Conservation (phyloP, 2,329 filamentous ascomycete species). For the Cercospora sp. region DNA sequence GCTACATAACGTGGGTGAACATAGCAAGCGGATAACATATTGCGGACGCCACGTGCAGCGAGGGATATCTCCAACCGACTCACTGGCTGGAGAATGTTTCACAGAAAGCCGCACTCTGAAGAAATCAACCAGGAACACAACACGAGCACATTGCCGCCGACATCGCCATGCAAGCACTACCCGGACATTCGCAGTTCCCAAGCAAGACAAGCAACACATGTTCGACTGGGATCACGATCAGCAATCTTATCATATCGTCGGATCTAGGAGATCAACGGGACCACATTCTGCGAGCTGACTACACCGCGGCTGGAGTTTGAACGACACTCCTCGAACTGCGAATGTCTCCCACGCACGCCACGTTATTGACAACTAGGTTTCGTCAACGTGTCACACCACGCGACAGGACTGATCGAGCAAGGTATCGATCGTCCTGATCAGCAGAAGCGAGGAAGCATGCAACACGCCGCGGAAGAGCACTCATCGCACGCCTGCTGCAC, state of each 20-base stretch:
- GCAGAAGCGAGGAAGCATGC: background rate
- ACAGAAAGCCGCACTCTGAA: background rate
- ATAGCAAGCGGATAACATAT: background rate
- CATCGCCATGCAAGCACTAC: background rate
- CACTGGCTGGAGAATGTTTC: background rate
- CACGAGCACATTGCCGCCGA: background rate
- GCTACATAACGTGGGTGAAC: background rate
- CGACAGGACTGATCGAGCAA: background rate
- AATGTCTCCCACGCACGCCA: background rate
- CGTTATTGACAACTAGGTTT: background rate
- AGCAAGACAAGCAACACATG: background rate
- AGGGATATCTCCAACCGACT: background rate
- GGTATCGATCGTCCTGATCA: background rate
- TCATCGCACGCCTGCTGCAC: background rate
- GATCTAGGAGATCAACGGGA: slow-evolving; percentile 3
- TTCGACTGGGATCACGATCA: background rate
- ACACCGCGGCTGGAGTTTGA: background rate
- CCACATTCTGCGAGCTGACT: background rate
- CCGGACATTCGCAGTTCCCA: background rate
- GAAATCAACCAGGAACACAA: background rate
- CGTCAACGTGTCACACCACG: background rate
- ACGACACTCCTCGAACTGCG: background rate
- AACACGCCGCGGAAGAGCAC: background rate
- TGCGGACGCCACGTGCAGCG: background rate
- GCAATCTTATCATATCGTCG: slow-evolving; percentile 7